Evolutionary conservation across 345 rosid genomes (phyloP).

Genomic region (Brassica cretica): DNA sequence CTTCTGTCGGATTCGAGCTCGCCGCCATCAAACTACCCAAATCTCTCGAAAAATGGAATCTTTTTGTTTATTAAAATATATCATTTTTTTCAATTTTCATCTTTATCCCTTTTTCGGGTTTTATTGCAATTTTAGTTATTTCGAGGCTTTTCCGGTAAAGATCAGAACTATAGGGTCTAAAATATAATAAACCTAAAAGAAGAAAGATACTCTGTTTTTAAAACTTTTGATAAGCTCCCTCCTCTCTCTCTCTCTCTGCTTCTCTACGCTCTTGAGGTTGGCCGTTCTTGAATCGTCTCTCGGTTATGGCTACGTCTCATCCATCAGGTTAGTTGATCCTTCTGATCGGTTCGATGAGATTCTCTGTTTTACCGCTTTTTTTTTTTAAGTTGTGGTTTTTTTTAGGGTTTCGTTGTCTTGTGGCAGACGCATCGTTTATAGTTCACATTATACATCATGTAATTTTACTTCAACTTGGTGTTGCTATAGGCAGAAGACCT

Average conservation of each 20-base stretch:
- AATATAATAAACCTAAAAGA: constrained; percentile 28
- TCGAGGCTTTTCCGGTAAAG: constrained; percentile 2
- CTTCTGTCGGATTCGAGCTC: constrained; percentile 63
- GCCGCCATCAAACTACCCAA: constrained; percentile 51
- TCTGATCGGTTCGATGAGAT: not conserved
- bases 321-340: constrained; percentile 42
- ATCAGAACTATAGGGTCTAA: constrained; percentile 21
- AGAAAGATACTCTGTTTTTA: constrained; percentile 35
- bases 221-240: constrained; percentile 33
- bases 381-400: not conserved
- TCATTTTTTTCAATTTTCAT: not conserved
- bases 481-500: constrained; percentile 51
- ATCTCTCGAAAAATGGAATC: constrained; percentile 33
- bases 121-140: not conserved
- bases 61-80: constrained; percentile 9
- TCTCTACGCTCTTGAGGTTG: constrained; percentile 24
- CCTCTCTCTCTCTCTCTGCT: not conserved
- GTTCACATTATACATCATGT: not conserved
- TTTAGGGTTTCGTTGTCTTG: not conserved
- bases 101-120: constrained; percentile 34
- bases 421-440: not conserved
- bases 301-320: constrained; percentile 42
- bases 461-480: not conserved
- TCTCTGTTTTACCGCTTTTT: not conserved
- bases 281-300: constrained; percentile 27